A percentile compares a stretch with the other conserved stretches of the same genome.
Evolutionary conservation across 805 yeast genomes (phyloP).

Genomic region (Candida ascalaphidarum): DNA sequence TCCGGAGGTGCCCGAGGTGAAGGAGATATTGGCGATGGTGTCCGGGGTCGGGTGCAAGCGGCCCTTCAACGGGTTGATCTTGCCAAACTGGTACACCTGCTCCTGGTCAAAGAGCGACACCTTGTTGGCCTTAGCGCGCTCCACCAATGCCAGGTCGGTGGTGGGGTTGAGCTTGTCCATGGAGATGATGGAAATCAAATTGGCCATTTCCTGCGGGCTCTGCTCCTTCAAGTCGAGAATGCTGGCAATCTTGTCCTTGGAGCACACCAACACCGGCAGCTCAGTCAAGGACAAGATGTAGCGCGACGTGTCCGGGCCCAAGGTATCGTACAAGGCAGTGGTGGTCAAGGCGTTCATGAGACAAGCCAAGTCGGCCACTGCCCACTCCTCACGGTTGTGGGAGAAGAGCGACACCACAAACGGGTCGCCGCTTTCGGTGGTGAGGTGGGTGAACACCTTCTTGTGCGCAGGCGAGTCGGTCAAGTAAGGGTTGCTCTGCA

Average conservation of each 20-base stretch:
- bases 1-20: conserved; percentile 63
- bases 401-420: conserved; percentile 52
- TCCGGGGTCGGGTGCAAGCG: conserved; percentile 21
- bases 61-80: conserved; percentile 22
- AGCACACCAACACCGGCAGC: conserved; percentile 50
- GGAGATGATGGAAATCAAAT: conserved; percentile 45
- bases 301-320: conserved; percentile 50
- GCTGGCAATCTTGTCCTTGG: conserved; percentile 42
- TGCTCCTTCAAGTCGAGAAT: conserved; percentile 37
- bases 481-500: conserved; percentile 22
- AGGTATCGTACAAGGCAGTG: conserved; percentile 18
- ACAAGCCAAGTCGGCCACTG: conserved; percentile 60
- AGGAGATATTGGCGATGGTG: conserved; percentile 31
- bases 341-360: conserved; percentile 33
- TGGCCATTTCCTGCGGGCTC: conserved; percentile 19
- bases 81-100: conserved; percentile 29
- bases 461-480: conserved; percentile 15
- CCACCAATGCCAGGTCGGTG: conserved; percentile 5
- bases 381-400: conserved; percentile 61
- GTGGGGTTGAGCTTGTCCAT: conserved; percentile 37
- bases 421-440: conserved; percentile 13
- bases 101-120: conserved; percentile 16
- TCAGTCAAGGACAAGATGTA: conserved; percentile 56
- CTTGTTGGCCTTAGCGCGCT: conserved; percentile 9
- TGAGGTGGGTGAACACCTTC: conserved; percentile 11